phyloP scores from a whole-genome alignment of 345 rosid species.

The Acer negundo region DNA sequence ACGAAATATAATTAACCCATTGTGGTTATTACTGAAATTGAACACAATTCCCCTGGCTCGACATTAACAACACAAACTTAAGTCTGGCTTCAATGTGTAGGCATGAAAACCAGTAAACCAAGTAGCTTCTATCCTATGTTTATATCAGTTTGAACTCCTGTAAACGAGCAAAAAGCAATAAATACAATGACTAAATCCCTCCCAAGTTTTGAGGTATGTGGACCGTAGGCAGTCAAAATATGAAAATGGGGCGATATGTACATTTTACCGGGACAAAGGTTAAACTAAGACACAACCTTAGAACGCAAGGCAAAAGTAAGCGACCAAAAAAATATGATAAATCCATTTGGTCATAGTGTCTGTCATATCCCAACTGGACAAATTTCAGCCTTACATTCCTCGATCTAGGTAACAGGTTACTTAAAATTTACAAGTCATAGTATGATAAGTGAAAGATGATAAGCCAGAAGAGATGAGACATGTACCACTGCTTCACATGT shows the following conservation, averaged over 20 bases:
- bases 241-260: neutral
- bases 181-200: neutral
- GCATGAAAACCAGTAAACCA: constrained; percentile 13
- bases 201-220: neutral
- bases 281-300: neutral
- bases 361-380: neutral
- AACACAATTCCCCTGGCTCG: neutral
- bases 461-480: constrained; percentile 20
- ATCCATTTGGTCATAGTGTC: neutral
- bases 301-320: neutral
- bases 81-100: neutral
- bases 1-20: neutral
- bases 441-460: constrained; percentile 1
- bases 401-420: neutral
- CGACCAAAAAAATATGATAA: neutral
- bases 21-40: neutral
- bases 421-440: constrained; percentile 1
- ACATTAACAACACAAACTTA: constrained; percentile 1
- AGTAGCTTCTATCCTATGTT: neutral
- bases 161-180: neutral
- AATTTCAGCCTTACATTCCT: neutral
- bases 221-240: neutral
- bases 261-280: neutral
- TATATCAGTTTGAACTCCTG: neutral
- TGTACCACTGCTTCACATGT: constrained; percentile 78